Percentiles rank a stretch among this genome's conserved stretches.
Evolutionary conservation across 352 stramenopile species (phyloP).

Genomic region (Globisporangium apiculatum): DNA sequence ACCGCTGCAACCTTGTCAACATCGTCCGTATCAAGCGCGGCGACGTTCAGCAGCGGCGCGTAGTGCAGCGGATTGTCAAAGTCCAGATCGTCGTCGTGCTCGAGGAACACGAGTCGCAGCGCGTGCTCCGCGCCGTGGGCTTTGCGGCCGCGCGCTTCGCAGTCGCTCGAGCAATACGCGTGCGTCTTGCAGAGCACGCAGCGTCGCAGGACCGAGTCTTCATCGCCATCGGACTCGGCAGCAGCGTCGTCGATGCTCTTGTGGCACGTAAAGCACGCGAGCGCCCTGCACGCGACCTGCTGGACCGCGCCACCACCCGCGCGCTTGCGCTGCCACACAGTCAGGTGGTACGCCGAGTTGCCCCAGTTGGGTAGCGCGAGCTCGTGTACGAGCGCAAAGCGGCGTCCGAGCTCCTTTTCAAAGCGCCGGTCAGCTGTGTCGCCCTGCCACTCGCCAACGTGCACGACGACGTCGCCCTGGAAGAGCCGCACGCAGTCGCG

Average conservation of each 20-base stretch:
- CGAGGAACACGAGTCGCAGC: constrained; percentile 56
- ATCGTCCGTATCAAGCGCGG: constrained; percentile 22
- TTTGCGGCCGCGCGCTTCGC: constrained; percentile 26
- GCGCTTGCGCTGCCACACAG: constrained; percentile 53
- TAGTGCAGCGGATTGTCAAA: constrained; percentile 69
- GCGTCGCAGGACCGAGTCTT: constrained; percentile 40
- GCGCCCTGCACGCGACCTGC: constrained; percentile 2
- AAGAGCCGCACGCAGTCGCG: constrained; percentile 47
- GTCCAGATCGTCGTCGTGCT: constrained; percentile 40
- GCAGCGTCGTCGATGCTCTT: constrained; percentile 28
- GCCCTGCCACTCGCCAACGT: constrained; percentile 77
- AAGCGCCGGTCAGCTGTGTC: constrained; percentile 66
- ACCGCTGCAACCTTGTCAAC: constrained; percentile 24
- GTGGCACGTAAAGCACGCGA: constrained; percentile 42
- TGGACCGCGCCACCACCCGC: neutral
- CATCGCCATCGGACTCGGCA: constrained; percentile 3
- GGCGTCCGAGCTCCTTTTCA: constrained; percentile 45
- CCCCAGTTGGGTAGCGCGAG: constrained; percentile 68
- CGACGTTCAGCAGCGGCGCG: constrained; percentile 28
- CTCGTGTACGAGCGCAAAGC: constrained; percentile 47
- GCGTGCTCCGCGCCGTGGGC: constrained; percentile 62
- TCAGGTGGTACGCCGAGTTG: constrained; percentile 71
- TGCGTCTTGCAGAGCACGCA: constrained; percentile 76
- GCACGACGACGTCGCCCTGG: constrained; percentile 52
- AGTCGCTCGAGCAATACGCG: constrained; percentile 64